Conservation (phyloP, 1,139 yeast genomes). For the Pichia sp. region DNA sequence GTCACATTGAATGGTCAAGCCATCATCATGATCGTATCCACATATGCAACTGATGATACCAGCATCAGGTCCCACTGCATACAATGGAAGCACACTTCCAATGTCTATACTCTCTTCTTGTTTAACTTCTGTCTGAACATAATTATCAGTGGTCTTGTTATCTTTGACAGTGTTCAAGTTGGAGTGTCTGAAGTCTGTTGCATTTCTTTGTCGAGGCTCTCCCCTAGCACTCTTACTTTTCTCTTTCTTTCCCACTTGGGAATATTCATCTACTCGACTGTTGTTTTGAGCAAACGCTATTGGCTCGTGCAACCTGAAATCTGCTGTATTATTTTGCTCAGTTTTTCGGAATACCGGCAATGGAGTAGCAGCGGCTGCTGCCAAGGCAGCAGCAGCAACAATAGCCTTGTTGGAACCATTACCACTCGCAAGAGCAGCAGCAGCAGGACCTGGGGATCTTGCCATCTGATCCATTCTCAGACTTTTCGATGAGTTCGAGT, state of each 20-base stretch:
- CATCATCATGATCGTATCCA: constrained; percentile 86
- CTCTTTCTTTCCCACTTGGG: neutral
- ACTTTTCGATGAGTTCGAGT: neutral
- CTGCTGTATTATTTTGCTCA: neutral
- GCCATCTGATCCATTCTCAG: constrained; percentile 14
- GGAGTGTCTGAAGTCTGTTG: neutral
- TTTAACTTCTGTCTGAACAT: neutral
- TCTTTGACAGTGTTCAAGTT: neutral
- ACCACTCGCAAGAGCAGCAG: constrained; percentile 40
- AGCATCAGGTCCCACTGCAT: constrained; percentile 70
- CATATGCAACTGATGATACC: constrained; percentile 90
- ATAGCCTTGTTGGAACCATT: constrained; percentile 42
- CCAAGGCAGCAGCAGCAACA: constrained; percentile 68
- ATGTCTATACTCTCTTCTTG: neutral
- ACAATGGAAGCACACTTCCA: constrained; percentile 30
- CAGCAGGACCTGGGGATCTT: constrained; percentile 48
- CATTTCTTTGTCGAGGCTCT: neutral
- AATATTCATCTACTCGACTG: neutral
- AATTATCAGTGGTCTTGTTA: neutral
- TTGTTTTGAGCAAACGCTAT: neutral
- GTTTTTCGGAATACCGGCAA: constrained; percentile 40
- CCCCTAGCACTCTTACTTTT: neutral
- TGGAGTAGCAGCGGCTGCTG: constrained; percentile 68
- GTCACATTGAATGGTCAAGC: constrained; percentile 92
- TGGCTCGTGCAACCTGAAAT: neutral